phyloP scores from a whole-genome alignment of 108 stramenopile species.

The Cylindrotheca closterium region DNA sequence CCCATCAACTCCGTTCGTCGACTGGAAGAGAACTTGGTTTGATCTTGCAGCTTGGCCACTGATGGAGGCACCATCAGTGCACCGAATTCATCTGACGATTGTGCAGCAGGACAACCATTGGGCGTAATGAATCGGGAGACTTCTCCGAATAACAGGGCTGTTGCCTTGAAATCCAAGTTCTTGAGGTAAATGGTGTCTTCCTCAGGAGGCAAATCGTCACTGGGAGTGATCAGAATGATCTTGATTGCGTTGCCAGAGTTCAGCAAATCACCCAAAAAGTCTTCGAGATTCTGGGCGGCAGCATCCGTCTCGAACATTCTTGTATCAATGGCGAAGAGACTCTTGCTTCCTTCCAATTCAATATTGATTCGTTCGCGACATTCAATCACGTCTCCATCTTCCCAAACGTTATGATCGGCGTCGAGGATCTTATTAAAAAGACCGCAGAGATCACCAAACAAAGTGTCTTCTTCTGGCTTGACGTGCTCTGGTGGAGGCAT shows the following conservation, averaged over 20 bases:
- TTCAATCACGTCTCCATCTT: slow-evolving; percentile 33
- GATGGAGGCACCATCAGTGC: slow-evolving; percentile 39
- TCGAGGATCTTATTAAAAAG: slow-evolving; percentile 21
- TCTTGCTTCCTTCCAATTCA: slow-evolving; percentile 22
- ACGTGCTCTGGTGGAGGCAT: slow-evolving; percentile 22
- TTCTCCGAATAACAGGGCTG: slow-evolving; percentile 27
- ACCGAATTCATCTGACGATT: slow-evolving; percentile 38
- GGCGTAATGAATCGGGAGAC: slow-evolving; percentile 38
- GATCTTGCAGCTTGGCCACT: slow-evolving; percentile 21
- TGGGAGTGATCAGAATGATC: slow-evolving; percentile 24
- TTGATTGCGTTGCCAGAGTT: slow-evolving; percentile 25
- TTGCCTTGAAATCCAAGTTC: slow-evolving; percentile 34
- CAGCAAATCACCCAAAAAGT: slow-evolving; percentile 21
- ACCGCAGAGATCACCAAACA: slow-evolving; percentile 29
- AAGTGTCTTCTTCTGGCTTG: slow-evolving; percentile 26
- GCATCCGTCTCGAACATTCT: slow-evolving; percentile 20
- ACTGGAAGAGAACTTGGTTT: slow-evolving; percentile 17
- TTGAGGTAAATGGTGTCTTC: slow-evolving; percentile 21
- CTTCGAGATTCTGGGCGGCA: slow-evolving; percentile 25
- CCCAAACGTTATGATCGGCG: slow-evolving; percentile 17
- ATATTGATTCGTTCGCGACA: slow-evolving; percentile 29
- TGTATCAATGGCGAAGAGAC: slow-evolving; percentile 27
- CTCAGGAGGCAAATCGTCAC: not conserved
- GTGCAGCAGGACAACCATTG: slow-evolving; percentile 42
- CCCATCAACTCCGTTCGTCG: slow-evolving; percentile 17